Base-by-base conservation (phyloP, 768 basidiomycete species). In the Tulasnella sp. region DNA sequence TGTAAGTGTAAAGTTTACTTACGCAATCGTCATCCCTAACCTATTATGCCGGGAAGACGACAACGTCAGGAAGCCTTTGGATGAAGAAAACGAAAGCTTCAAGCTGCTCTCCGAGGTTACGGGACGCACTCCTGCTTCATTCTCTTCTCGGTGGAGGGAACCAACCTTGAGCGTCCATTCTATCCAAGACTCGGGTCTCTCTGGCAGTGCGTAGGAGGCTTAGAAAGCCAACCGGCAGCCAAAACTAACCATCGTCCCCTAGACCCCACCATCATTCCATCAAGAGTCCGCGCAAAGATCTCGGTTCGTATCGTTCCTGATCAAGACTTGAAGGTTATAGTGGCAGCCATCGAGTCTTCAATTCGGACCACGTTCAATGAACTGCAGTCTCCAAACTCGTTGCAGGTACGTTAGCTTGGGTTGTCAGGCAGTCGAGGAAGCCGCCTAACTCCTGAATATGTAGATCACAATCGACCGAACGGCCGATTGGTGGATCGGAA, bases 401-500 rank as follows among this genome's bases (percentile, higher is more conserved):
- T 99, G 31, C 84, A 90, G 79, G 96, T 95, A 76, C 39, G 84
- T 2, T 38, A 15, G 11, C 1, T 42, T 12, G 6, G 25, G 38
- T 71, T 72, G 17, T 58, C 2, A 29, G 31, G 1, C 1, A 64
- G 31, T 45, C 12, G 25, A 29, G n/a, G 17, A 14, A 34, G 40
- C 15, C 9, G 9, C 2, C 71, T 38, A 36, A 17, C 25, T 37
- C 14, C 45, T 73, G 34, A 77, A 52, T 14, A 6, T 69, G 45
- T 72, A 96, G 93, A 86, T 96, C 79, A 86, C 85, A 25, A 89
- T 97, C 73, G 89, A 92, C 58, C 92, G 94, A 77, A 91, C 88
- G 1, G 96, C 95, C 0, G 91, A 96, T 80, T 99, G 96, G 96
- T 99, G 97, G 97, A 86, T 99, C 1, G 95, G 96, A 0, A 89